Evolutionary conservation across 2,329 filamentous ascomycete species (phyloP).

Genomic region (Ilyonectria destructans): DNA sequence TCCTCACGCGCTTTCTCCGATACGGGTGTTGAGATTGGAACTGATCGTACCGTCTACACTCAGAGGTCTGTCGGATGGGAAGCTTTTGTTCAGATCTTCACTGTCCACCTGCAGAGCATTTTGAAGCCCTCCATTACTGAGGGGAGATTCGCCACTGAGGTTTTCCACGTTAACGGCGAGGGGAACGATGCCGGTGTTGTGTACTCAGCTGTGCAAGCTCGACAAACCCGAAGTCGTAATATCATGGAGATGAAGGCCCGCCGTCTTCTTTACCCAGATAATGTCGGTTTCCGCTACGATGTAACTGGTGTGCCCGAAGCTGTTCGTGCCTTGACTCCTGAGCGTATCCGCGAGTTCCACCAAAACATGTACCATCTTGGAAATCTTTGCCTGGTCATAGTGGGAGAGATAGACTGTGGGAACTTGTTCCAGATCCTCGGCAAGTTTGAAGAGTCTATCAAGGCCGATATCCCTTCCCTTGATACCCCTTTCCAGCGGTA

Average conservation of each 20-base stretch:
- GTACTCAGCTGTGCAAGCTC: constrained; percentile 98
- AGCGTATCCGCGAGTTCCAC: constrained; percentile 94
- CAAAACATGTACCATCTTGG: constrained; percentile 98
- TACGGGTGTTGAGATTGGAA: constrained; percentile 98
- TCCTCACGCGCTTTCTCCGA: constrained; percentile 93
- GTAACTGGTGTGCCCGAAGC: constrained; percentile 98
- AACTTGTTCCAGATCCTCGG: constrained; percentile 88
- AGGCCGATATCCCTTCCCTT: constrained; percentile 92
- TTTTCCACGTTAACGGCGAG: constrained; percentile 95
- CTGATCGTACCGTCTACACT: constrained; percentile 96
- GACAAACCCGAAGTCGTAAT: constrained; percentile 87
- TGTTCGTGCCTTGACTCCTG: constrained; percentile 86
- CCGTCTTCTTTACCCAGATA: constrained; percentile 87
- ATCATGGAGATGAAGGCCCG: constrained; percentile 90
- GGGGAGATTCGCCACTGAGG: constrained; percentile 93
- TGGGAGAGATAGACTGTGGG: constrained; percentile 91
- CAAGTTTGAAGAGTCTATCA: constrained; percentile 88
- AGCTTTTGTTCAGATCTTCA: constrained; percentile 93
- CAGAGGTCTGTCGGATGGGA: constrained; percentile 97
- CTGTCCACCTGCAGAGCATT: constrained; percentile 95
- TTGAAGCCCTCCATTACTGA: constrained; percentile 93
- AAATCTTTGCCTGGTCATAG: constrained; percentile 91
- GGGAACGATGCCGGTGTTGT: constrained; percentile 97
- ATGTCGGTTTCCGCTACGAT: constrained; percentile 96
- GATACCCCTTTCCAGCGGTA: constrained; percentile 81